phyloP scores from a whole-genome alignment of 768 basidiomycete species.

The Hirschioporus abietinus region DNA sequence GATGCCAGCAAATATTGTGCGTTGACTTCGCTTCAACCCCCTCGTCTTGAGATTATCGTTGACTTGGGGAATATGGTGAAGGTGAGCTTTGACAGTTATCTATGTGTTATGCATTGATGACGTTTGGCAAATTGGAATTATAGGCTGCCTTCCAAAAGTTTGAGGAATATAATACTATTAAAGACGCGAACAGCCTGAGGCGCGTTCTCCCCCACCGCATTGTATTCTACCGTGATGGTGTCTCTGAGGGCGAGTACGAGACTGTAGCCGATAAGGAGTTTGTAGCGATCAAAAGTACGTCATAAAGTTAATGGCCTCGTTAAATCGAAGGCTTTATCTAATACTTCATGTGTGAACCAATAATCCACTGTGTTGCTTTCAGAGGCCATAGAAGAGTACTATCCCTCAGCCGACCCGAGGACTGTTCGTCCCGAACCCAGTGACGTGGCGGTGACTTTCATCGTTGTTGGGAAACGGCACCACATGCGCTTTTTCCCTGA shows the following conservation, averaged over 20 bases:
- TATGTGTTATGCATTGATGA: not conserved
- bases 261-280: conserved; percentile 9
- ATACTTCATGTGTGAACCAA: not conserved
- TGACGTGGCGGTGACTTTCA: conserved; percentile 10
- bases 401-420: conserved; percentile 18
- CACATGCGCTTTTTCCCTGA: conserved; percentile 18
- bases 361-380: not conserved
- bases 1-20: conserved; percentile 12
- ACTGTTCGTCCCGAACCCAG: conserved; percentile 23
- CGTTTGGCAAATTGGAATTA: not conserved
- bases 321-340: conserved; percentile 1
- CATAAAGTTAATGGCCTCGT: not conserved
- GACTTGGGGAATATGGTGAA: conserved; percentile 10
- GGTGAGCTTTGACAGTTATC: conserved; percentile 9
- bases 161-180: not conserved
- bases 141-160: conserved; percentile 11
- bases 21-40: conserved; percentile 8
- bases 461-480: conserved; percentile 16
- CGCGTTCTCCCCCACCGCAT: conserved; percentile 6
- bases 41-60: conserved; percentile 11
- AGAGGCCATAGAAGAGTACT: conserved; percentile 20
- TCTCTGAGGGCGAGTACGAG: conserved; percentile 15
- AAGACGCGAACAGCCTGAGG: conserved; percentile 1
- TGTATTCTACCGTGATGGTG: conserved; percentile 14
- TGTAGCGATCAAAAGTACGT: conserved; percentile 7